Evolutionary conservation across 2,329 filamentous ascomycete species (phyloP), one percentile per base, ranked within the genome.

Genomic region (Ophiostoma himal-ulmi): DNA sequence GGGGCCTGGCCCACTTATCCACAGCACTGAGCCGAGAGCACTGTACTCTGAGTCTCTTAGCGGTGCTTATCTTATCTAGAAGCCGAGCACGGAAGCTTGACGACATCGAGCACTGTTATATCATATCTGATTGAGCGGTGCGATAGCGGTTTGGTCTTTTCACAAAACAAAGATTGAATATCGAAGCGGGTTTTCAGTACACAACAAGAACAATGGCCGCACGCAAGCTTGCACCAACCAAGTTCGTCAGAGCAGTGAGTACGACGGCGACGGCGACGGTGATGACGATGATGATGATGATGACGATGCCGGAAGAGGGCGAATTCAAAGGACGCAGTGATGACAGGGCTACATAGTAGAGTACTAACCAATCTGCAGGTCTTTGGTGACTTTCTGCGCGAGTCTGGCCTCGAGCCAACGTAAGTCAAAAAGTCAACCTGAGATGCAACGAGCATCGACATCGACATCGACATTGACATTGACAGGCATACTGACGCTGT

Each of bases 331-430:
- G 14, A 7, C 5, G 1, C 57, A 17, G 13, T 13, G 22, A 34
- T 5, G 48, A 26, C 7, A 6, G 20, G 8, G 11, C 7, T 30
- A 60, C 6, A 60, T 11, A 14, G 14, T 30, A 30, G 7, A 17
- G 2, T 30, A 60, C 60, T 64, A 10, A 65, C 17, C 6, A 14
- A 8, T 11, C 3, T 11, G 14, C 36, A 95, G 92, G 92, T 96
- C 66, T 86, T 93, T 83, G 90, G 91, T 78, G 94, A 92, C 1
- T 97, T 97, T 79, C 88, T 91, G 82, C 86, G 87, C 74, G 91
- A 92, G 74, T 97, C 93, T 5, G 94, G 94, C 7, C 82, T 98
- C 26, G 94, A 97, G 79, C 93, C 93, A 78, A 91, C 91, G 94
- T 96, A 77, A 76, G 81, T 77, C 5, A 48, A 17, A 96, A 77